Conservation (phyloP, 2,329 filamentous ascomycete species). For the Colletotrichum neosansevieriae region DNA sequence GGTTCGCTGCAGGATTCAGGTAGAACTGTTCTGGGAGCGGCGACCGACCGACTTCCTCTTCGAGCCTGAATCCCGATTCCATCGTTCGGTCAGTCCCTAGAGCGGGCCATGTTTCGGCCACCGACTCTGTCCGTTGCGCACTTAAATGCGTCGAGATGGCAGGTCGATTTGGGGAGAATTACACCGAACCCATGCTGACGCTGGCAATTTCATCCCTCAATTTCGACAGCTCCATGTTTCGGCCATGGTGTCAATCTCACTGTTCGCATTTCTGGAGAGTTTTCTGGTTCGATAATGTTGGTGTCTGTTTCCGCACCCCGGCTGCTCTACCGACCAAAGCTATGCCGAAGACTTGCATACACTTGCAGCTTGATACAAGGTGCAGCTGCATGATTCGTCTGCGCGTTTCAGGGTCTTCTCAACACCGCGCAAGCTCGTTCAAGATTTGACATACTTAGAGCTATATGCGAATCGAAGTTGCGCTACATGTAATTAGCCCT, state of each 20-base stretch:
- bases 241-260: background rate
- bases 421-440: background rate
- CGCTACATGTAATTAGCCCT: too few species aligned
- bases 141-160: slow-evolving; percentile 9
- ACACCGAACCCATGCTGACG: slow-evolving; percentile 27
- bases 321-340: background rate
- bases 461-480: too few species aligned
- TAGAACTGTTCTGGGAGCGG: slow-evolving; percentile 24
- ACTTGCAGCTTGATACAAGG: background rate
- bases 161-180: background rate
- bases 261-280: background rate
- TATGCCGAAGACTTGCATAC: slow-evolving; percentile 6
- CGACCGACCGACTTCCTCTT: slow-evolving; percentile 40
- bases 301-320: background rate
- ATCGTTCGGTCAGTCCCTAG: slow-evolving; percentile 20
- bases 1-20: slow-evolving; percentile 39
- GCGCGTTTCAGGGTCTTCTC: too few species aligned
- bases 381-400: background rate
- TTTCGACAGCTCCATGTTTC: background rate
- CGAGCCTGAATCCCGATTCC: slow-evolving; percentile 36
- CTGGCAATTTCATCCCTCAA: slow-evolving; percentile 10
- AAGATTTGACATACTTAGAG: background rate
- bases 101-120: slow-evolving; percentile 27
- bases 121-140: slow-evolving; percentile 16
- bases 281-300: slow-evolving; percentile 2